Percentiles rank a stretch among this genome's conserved stretches.
phyloP scores from a whole-genome alignment of 1,284 basidiomycete species.

The Ceratobasidium sp. region DNA sequence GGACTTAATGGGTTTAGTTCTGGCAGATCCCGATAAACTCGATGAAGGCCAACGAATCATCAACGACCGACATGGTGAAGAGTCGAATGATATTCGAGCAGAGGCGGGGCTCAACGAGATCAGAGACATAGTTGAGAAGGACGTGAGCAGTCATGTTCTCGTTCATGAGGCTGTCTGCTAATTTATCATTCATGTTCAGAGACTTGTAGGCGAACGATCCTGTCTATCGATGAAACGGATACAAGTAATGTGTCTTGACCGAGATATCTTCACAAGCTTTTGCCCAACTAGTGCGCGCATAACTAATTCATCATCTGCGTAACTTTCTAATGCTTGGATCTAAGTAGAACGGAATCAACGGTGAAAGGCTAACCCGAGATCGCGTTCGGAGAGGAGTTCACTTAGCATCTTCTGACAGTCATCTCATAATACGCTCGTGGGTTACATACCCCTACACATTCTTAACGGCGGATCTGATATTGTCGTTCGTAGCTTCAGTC shows the following conservation, averaged over 20 bases:
- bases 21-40: slow-evolving; percentile 92
- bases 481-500: too few relatives aligned
- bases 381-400: background rate
- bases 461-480: too few relatives aligned
- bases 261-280: slow-evolving; percentile 99
- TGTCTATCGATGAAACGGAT: slow-evolving; percentile 87
- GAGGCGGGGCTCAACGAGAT: slow-evolving; percentile 93
- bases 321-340: background rate
- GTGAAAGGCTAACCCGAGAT: slow-evolving; percentile 60
- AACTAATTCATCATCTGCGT: background rate
- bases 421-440: slow-evolving; percentile 82
- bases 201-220: slow-evolving; percentile 82
- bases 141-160: slow-evolving; percentile 66
- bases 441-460: too few relatives aligned
- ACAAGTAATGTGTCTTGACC: slow-evolving; percentile 90
- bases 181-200: slow-evolving; percentile 60
- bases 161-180: background rate
- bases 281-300: slow-evolving; percentile 86
- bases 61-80: slow-evolving; percentile 90
- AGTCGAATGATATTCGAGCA: slow-evolving; percentile 80
- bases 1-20: too few relatives aligned
- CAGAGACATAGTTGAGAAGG: slow-evolving; percentile 86
- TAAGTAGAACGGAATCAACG: slow-evolving; percentile 92
- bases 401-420: slow-evolving; percentile 55
- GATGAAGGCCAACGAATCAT: slow-evolving; percentile 89